Evolutionary conservation across 495 filamentous ascomycete genomes (phyloP).

Genomic region (Bacidia rubella): DNA sequence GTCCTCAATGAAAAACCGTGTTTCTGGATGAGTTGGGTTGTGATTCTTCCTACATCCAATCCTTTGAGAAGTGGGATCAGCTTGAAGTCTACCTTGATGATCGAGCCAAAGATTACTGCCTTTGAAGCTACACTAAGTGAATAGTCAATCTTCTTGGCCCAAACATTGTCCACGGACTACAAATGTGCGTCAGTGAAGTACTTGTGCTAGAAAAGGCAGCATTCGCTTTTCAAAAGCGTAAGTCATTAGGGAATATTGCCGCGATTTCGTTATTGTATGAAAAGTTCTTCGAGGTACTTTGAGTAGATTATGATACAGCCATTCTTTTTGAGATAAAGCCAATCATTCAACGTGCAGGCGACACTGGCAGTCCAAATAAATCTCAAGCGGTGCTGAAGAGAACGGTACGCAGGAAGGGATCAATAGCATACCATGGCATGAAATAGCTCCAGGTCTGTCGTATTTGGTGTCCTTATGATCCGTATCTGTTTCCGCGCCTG

Average conservation of each 20-base stretch:
- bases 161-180: constrained; percentile 77
- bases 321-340: no score
- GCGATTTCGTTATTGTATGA: no score
- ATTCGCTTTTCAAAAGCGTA: no score
- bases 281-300: no score
- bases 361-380: not conserved
- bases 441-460: constrained; percentile 66
- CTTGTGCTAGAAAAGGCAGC: no score
- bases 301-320: no score
- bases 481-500: constrained; percentile 66
- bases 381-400: not conserved
- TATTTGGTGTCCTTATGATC: constrained; percentile 73
- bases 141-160: constrained; percentile 91
- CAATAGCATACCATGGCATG: constrained; percentile 57
- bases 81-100: constrained; percentile 62
- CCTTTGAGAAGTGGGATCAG: constrained; percentile 80
- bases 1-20: constrained; percentile 50
- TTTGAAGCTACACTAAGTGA: constrained; percentile 79
- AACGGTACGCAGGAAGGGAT: not conserved
- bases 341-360: no score
- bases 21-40: constrained; percentile 62
- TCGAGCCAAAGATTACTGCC: constrained; percentile 79
- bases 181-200: constrained; percentile 12
- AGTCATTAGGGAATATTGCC: no score
- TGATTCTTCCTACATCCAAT: constrained; percentile 53